phyloP scores from a whole-genome alignment of 164 flowering plant species.

The Vitis cinerea region DNA sequence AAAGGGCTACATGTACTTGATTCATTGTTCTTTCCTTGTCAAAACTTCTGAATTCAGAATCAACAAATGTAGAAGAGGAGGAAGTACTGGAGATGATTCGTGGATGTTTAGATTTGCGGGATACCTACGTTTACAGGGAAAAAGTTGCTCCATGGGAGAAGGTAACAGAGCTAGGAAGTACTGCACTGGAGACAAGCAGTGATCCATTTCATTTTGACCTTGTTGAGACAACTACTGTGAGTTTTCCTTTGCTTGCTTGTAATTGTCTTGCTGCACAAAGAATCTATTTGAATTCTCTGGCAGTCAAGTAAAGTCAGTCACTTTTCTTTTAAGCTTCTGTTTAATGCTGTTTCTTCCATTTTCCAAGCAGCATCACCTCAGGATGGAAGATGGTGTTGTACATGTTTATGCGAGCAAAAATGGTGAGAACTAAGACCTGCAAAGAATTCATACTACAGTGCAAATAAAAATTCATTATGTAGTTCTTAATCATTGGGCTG shows the following conservation, averaged over 20 bases:
- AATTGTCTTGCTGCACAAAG: not conserved
- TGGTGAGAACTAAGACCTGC: conserved; percentile 32
- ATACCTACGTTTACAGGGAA: conserved; percentile 59
- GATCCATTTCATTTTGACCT: conserved; percentile 59
- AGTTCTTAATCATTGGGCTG: not conserved
- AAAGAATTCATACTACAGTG: not conserved
- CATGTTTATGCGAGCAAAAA: conserved; percentile 62
- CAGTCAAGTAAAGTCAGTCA: not conserved
- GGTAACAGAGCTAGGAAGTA: conserved; percentile 20
- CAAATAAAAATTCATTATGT: not conserved
- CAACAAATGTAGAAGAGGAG: conserved; percentile 54
- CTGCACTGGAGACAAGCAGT: conserved; percentile 16
- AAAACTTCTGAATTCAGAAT: conserved; percentile 30
- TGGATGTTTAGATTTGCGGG: conserved; percentile 62
- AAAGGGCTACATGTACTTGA: not conserved
- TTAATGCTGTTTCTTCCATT: conserved; percentile 6
- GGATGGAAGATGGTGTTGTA: conserved; percentile 83
- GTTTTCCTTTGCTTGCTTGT: conserved; percentile 19
- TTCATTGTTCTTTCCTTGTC: not conserved
- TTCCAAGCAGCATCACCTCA: conserved; percentile 57
- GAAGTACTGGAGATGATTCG: conserved; percentile 55
- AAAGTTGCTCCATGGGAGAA: conserved; percentile 55
- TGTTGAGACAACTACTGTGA: conserved; percentile 50
- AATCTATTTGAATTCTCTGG: not conserved
- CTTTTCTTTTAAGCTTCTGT: not conserved